Base-by-base conservation (phyloP, 768 basidiomycete genomes). In the Psilocybe cyanescens region DNA sequence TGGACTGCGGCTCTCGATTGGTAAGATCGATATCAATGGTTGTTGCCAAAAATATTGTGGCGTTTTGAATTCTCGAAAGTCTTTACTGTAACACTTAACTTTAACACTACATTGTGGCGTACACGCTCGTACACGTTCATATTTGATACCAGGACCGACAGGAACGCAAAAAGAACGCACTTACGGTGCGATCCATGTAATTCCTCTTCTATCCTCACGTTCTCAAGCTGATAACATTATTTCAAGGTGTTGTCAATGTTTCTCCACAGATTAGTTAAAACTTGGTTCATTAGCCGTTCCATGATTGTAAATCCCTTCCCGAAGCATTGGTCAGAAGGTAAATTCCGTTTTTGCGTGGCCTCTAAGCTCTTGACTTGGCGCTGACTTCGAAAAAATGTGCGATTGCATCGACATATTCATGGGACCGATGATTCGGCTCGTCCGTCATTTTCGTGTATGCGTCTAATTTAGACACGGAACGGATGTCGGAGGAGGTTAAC, bases 391-490 rank as follows among this genome's bases (percentile, higher is more conserved):
- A 53, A 46, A 62, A 74, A 73, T 69, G 75, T 78, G 77, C 78
- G 78, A 78, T 79, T 76, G 59, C 74, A 72, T 77, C 78, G 78
- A 76, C 68, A 70, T 56, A 65, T 63, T 60, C 50, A 39, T 59
- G 67, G 33, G 67, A 53, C 72, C 68, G 67, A 67, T 49, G 50
- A 59, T 58, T 52, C 58, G 64, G 59, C 14, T 60, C 69, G 47
- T 73, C 75, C 76, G 78, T 71, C 74, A 65, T 69, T 77, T 78
- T 77, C 76, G 76, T 76, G 68, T 68, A 61, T 72, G 64, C 44
- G 39, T 61, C 65, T 60, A 62, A 67, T 65, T 57, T 59, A 53
- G 51, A 55, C 54, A 60, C 56, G 63, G 53, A 53, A 47, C 19
- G 57, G 29, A 44, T 49, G 56, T 28, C 50, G 55, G 49, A 51